A percentile compares a stretch with the other conserved stretches of the same genome.
phyloP scores from a whole-genome alignment of 192 early-diverging fungal species.

The Kickxella alabastrina region DNA sequence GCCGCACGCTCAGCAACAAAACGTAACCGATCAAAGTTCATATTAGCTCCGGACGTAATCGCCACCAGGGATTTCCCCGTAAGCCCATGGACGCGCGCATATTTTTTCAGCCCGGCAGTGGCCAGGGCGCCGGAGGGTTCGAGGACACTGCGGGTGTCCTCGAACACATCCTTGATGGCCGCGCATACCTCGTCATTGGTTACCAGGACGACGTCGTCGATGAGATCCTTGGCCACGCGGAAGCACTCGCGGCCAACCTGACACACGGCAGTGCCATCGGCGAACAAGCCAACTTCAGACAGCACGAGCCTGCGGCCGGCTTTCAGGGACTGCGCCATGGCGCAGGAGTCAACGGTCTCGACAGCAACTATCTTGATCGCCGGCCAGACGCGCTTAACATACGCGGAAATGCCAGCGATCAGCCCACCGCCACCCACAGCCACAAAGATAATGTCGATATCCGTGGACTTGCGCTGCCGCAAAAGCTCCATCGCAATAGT shows the following conservation, averaged over 20 bases:
- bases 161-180: slow-evolving; percentile 84
- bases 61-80: slow-evolving; percentile 65
- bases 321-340: slow-evolving; percentile 78
- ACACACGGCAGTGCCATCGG: slow-evolving; percentile 94
- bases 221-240: slow-evolving; percentile 66
- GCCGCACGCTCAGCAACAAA: slow-evolving; percentile 96
- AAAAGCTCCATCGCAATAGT: slow-evolving; percentile 88
- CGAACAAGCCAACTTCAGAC: slow-evolving; percentile 88
- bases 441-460: slow-evolving; percentile 88
- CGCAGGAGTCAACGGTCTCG: slow-evolving; percentile 85
- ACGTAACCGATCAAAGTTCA: slow-evolving; percentile 97
- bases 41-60: slow-evolving; percentile 91
- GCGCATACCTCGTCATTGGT: slow-evolving; percentile 96
- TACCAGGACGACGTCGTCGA: slow-evolving; percentile 92
- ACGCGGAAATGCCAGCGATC: slow-evolving; percentile 86
- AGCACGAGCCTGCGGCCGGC: slow-evolving; percentile 63
- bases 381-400: slow-evolving; percentile 88
- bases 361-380: slow-evolving; percentile 88
- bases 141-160: slow-evolving; percentile 89
- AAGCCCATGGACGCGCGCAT: slow-evolving; percentile 55
- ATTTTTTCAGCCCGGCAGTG: slow-evolving; percentile 85
- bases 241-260: slow-evolving; percentile 88
- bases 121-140: slow-evolving; percentile 95
- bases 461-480: slow-evolving; percentile 53
- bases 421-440: slow-evolving; percentile 94